These are phyloP conservation scores for Fusarium luffae DNA, from an alignment of 2,329 filamentous ascomycete species.

Conservation along the genomic window DNA sequence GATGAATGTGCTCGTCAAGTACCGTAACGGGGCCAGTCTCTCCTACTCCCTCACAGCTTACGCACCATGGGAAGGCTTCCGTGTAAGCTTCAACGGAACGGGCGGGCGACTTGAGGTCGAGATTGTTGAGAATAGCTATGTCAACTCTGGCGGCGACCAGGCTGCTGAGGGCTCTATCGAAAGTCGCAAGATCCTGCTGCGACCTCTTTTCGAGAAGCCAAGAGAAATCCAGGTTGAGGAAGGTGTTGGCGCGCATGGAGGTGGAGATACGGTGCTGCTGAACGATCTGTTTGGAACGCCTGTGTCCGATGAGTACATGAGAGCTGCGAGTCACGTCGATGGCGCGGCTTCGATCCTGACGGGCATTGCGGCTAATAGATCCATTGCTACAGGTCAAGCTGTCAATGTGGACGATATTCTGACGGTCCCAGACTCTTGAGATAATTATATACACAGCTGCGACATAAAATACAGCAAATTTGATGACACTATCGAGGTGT, in stretches of 20 bases:
- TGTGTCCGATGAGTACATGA: constrained; percentile 61
- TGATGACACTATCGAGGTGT: background rate
- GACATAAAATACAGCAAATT: background rate
- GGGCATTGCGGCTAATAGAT: constrained; percentile 68
- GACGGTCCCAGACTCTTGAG: constrained; percentile 21
- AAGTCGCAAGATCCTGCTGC: constrained; percentile 59
- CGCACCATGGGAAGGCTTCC: constrained; percentile 71
- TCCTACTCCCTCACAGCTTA: constrained; percentile 71
- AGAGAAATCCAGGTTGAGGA: constrained; percentile 63
- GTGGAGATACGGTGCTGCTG: constrained; percentile 67
- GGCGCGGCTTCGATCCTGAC: constrained; percentile 69
- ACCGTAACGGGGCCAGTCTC: constrained; percentile 65
- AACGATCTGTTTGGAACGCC: constrained; percentile 67
- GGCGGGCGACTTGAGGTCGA: constrained; percentile 69
- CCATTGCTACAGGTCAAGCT: constrained; percentile 66
- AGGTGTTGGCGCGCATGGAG: constrained; percentile 67
- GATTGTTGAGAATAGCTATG: constrained; percentile 71
- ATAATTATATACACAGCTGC: background rate
- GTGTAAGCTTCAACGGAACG: constrained; percentile 68
- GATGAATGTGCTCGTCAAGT: constrained; percentile 69
- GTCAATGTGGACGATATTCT: constrained; percentile 66
- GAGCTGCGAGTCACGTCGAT: constrained; percentile 68
- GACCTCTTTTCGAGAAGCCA: constrained; percentile 67
- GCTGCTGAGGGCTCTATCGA: constrained; percentile 65
- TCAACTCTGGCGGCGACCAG: constrained; percentile 70